phyloP scores from a whole-genome alignment of 2,329 filamentous ascomycete species.

The Colletotrichum zoysiae region DNA sequence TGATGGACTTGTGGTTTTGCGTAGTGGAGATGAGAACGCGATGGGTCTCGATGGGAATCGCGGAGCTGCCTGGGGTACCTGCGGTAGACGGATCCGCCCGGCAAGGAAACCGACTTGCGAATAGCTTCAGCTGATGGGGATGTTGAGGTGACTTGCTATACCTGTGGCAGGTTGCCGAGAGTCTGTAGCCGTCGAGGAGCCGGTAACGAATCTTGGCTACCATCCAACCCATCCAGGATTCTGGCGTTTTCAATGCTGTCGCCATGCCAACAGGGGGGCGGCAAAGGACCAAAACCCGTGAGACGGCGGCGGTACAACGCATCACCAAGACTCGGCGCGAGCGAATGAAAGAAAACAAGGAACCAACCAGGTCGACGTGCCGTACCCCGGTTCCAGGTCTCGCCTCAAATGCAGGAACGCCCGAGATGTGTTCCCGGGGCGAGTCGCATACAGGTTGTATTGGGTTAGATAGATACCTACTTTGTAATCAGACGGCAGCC shows the following conservation, averaged over 20 bases:
- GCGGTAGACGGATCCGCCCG: constrained; percentile 24
- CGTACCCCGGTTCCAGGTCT: constrained; percentile 28
- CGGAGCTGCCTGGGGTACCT: constrained; percentile 29
- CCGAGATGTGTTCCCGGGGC: constrained; percentile 21
- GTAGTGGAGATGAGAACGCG: constrained; percentile 8
- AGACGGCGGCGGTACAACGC: constrained; percentile 30
- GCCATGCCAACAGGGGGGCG: constrained; percentile 35
- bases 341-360: constrained; percentile 35
- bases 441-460: constrained; percentile 30
- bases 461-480: constrained; percentile 32
- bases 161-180: constrained; percentile 25
- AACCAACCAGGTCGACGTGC: constrained; percentile 11
- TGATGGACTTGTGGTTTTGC: constrained; percentile 15
- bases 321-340: constrained; percentile 36
- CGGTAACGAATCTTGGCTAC: constrained; percentile 24
- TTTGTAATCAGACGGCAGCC: constrained; percentile 1
- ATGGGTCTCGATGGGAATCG: constrained; percentile 21
- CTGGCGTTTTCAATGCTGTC: constrained; percentile 31
- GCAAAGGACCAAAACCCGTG: constrained; percentile 21
- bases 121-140: constrained; percentile 24
- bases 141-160: constrained; percentile 5
- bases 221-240: constrained; percentile 2
- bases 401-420: constrained; percentile 41
- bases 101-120: constrained; percentile 14
- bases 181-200: constrained; percentile 1